A percentile compares a stretch with the other conserved stretches of the same genome.
These are phyloP conservation scores for Pterulicium gracile DNA, from an alignment of 1,284 basidiomycete genomes.

Conservation along the genomic window DNA sequence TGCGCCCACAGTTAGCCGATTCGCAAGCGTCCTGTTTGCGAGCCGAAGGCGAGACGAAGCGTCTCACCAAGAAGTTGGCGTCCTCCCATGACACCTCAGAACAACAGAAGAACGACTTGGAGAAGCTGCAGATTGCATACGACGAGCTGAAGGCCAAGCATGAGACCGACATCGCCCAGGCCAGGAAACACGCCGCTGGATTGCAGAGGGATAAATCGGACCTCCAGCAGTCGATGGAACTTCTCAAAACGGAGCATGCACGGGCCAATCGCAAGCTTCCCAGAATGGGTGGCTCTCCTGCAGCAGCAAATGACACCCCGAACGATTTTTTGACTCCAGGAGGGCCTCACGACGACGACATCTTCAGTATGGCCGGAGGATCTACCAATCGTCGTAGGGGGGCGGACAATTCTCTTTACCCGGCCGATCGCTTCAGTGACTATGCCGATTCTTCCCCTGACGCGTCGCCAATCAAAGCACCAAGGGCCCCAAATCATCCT, in stretches of 20 bases:
- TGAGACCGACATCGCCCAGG: constrained; percentile 86
- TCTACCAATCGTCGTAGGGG: constrained; percentile 55
- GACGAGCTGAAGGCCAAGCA: constrained; percentile 83
- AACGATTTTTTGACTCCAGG: constrained; percentile 50
- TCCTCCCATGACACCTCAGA: constrained; percentile 72
- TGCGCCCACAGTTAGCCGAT: constrained; percentile 62
- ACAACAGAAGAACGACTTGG: constrained; percentile 78
- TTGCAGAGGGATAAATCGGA: constrained; percentile 89
- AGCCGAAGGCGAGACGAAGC: constrained; percentile 76
- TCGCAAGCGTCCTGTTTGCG: constrained; percentile 58
- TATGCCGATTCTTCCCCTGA: constrained; percentile 56
- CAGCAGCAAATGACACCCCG: constrained; percentile 45
- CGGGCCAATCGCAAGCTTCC: constrained; percentile 49
- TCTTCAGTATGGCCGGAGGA: constrained; percentile 52
- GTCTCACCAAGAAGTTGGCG: constrained; percentile 67
- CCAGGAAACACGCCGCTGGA: constrained; percentile 79
- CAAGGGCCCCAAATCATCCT: constrained; percentile 55
- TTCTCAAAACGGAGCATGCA: constrained; percentile 58
- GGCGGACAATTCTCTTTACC: constrained; percentile 43
- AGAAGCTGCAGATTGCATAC: constrained; percentile 39
- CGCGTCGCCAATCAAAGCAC: constrained; percentile 44
- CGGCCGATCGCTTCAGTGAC: constrained; percentile 21
- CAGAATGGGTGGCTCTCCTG: constrained; percentile 49
- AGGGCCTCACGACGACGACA: constrained; percentile 51
- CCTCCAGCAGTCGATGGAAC: constrained; percentile 71